These are phyloP conservation scores for Peterozyma toletana DNA, from an alignment of 805 yeast species.

Conservation along the genomic window DNA sequence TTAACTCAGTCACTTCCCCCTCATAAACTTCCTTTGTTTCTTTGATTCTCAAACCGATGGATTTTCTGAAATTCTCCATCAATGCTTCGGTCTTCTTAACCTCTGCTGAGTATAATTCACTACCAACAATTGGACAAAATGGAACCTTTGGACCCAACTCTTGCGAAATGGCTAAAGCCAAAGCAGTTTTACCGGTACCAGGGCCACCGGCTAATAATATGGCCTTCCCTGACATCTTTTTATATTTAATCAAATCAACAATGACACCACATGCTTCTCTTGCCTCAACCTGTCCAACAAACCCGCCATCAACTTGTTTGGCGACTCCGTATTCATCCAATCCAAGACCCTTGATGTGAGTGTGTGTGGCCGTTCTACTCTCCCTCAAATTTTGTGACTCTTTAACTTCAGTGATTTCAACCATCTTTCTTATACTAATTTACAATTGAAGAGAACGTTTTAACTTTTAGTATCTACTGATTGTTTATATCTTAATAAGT, in stretches of 20 bases:
- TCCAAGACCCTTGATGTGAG: slow-evolving; percentile 94
- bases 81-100: slow-evolving; percentile 93
- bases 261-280: slow-evolving; percentile 93
- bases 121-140: slow-evolving; percentile 94
- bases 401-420: slow-evolving; percentile 12
- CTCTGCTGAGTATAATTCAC: slow-evolving; percentile 92
- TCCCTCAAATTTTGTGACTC: slow-evolving; percentile 29
- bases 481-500: too few species aligned
- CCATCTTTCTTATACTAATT: slow-evolving; percentile 4
- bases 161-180: slow-evolving; percentile 93
- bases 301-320: slow-evolving; percentile 80
- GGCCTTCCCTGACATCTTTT: slow-evolving; percentile 94
- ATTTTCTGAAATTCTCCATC: slow-evolving; percentile 94
- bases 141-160: slow-evolving; percentile 97
- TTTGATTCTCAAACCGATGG: slow-evolving; percentile 92
- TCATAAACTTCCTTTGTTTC: slow-evolving; percentile 97
- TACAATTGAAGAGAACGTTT: too few species aligned
- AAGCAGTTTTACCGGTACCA: slow-evolving; percentile 96
- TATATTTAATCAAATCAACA: slow-evolving; percentile 87
- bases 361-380: slow-evolving; percentile 87
- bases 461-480: too few species aligned
- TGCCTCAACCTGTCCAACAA: slow-evolving; percentile 70
- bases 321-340: slow-evolving; percentile 87
- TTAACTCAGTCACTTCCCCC: slow-evolving; percentile 94
- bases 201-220: slow-evolving; percentile 95